Evolutionary conservation across 208 protist genomes (phyloP).

Genomic region (Endotrypanum monterogeii): DNA sequence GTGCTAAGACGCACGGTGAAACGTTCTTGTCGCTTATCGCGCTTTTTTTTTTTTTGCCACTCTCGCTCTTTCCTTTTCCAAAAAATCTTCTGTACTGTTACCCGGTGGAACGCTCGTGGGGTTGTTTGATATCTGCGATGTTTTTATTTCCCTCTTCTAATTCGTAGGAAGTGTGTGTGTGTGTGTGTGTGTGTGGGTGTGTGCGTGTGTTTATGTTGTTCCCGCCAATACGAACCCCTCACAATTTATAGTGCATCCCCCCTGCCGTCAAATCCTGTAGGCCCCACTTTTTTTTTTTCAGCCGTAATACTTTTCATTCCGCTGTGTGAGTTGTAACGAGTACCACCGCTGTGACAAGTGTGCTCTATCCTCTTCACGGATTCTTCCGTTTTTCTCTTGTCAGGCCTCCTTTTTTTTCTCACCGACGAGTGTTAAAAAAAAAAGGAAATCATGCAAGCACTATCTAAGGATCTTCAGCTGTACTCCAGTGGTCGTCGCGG

Average conservation of each 20-base stretch:
- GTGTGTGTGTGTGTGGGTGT: slow-evolving; percentile 1
- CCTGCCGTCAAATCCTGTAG: background rate
- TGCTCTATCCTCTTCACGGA: background rate
- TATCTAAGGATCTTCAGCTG: slow-evolving; percentile 36
- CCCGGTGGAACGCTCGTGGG: background rate
- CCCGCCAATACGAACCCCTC: background rate
- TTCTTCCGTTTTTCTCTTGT: background rate
- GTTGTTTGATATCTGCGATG: background rate
- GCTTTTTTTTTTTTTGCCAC: background rate
- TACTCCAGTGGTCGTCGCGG: slow-evolving; percentile 40
- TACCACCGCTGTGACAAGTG: background rate
- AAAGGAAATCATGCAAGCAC: slow-evolving; percentile 19
- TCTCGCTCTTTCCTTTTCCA: background rate
- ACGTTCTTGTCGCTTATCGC: too few species aligned
- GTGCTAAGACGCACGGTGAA: background rate
- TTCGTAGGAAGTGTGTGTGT: background rate
- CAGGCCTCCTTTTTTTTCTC: background rate
- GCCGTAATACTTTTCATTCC: too few species aligned
- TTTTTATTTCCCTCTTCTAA: background rate
- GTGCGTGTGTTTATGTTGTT: background rate
- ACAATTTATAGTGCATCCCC: background rate
- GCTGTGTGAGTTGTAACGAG: too few species aligned
- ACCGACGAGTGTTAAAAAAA: background rate
- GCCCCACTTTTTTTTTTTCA: too few species aligned
- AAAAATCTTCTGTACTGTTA: too few species aligned